Evolutionary conservation across 1,284 basidiomycete genomes (phyloP), one percentile per base, ranked within the genome.

Genomic region (Cerrena zonata): DNA sequence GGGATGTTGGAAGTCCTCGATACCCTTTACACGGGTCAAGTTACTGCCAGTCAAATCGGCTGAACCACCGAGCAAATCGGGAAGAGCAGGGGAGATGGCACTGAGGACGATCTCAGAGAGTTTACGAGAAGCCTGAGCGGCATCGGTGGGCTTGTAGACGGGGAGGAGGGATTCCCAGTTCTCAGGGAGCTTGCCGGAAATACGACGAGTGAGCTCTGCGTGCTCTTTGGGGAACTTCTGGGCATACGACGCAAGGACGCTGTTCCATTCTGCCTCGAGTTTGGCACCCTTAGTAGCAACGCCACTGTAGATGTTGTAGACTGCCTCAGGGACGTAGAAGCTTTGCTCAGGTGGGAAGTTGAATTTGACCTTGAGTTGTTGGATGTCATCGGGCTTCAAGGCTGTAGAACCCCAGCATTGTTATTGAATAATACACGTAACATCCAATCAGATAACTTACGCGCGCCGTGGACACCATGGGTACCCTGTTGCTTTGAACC

Each of bases 31-130:
- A 66, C 90, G 85, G 58, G 91, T 94, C 67, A 95, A 76, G 75
- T 95, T 96, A 69, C 88, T 91, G 55, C 91, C 88, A 26, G 93
- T 95, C 70, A 96, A 74, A 72, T 96, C 93, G 49, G 93, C 93
- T 45, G 92, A 94, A 58, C 93, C 93, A 69, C 91, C 91, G 34
- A 93, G 57, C 48, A 93, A 76, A 52, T 97, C 94, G 52, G 94
- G 93, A 40, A 97, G 72, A 46, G 69, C 74, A 54, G 84, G 80
- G 45, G 81, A 80, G 58, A 96, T 75, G 51, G 86, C 82, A 58
- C 84, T 86, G 64, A 97, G 77, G 53, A 88, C 88, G 57, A 90
- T 89, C 73, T 96, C 94, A 36, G 93, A 95, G 49, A 93, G 80
- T 76, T 96, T 96, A 64, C 94, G 86, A 54, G 90, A 91, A 13